phyloP scores from a whole-genome alignment of 2,329 filamentous ascomycete genomes.

The Fusarium gaditjirri region DNA sequence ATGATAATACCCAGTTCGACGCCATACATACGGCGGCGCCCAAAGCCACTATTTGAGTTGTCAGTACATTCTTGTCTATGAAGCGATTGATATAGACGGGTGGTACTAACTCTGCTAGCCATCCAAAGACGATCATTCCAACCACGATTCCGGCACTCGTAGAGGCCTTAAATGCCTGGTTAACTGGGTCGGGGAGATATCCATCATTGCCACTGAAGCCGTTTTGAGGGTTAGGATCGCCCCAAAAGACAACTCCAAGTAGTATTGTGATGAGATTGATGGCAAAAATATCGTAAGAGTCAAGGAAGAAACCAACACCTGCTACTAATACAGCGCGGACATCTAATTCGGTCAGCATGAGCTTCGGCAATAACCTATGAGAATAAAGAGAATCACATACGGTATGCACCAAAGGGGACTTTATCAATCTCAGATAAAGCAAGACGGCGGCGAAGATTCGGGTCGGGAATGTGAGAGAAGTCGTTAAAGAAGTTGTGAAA shows the following conservation, averaged over 20 bases:
- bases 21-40: constrained; percentile 85
- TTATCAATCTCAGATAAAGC: constrained; percentile 84
- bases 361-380: not conserved
- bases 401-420: constrained; percentile 79
- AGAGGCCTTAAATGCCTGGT: constrained; percentile 82
- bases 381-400: constrained; percentile 44
- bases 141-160: constrained; percentile 83
- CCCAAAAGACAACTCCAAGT: constrained; percentile 81
- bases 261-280: constrained; percentile 79
- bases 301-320: constrained; percentile 85
- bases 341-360: constrained; percentile 52
- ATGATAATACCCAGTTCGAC: constrained; percentile 80
- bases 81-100: not conserved
- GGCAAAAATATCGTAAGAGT: constrained; percentile 85
- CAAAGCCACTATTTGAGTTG: constrained; percentile 60
- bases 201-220: constrained; percentile 65
- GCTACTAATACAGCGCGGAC: constrained; percentile 79
- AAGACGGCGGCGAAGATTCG: constrained; percentile 79
- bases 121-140: constrained; percentile 81
- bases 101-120: constrained; percentile 71
- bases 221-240: constrained; percentile 54
- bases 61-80: constrained; percentile 21
- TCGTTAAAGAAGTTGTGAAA: constrained; percentile 82
- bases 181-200: constrained; percentile 70
- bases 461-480: constrained; percentile 72